Evolutionary conservation across 208 protist genomes (phyloP), one percentile per base, ranked within the genome.

Genomic region (Blechomonas ayalai): DNA sequence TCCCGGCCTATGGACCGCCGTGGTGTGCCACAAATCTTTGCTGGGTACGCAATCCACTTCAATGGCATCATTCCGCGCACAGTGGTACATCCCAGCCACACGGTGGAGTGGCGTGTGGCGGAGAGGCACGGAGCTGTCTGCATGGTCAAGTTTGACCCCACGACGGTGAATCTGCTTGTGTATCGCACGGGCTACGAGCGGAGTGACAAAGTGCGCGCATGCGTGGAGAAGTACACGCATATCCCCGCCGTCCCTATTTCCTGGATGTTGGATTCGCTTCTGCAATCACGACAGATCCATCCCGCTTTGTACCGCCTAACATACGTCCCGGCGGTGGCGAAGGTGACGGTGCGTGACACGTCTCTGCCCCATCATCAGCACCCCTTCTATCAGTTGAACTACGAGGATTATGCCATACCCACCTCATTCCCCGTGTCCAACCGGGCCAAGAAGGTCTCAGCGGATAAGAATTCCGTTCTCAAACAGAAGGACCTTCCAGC

Each of bases 71-170:
- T 94, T 50, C 79, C 85, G 12, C 81, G 78, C 38, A 89, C 69
- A 13, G 46, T 90, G 26, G 53, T 70, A 12, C 85, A 94, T 59
- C 81, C 78, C 28, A 90, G 81, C 52, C 85, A 94, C 51, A 64
- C 79, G 10, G 71, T 90, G 13, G 85, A 94, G 67, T 94, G 85
- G 82, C 81, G 85, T 37, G 90, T 94, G 85, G 81, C 81, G 20
- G 81, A 94, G 64, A 69, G 81, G 4, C 85, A 94, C 51, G 85
- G 85, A 18, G 85, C 85, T 2, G 64, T 61, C 31, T 88, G 81
- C 66, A 52, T 71, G 33, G 44, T 36, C 23, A 38, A 59, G 16
- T 90, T 90, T 51, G 76, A 90, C 50, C 50, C 67, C n/a, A 36
- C 28, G 4, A 22, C 65, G 0, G 63, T 87, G 10, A 94, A 76